A percentile compares a stretch with the other conserved stretches of the same genome.
These are phyloP conservation scores for Aspergillus sp. DNA, from an alignment of 2,329 filamentous ascomycete species.

Conservation along the genomic window DNA sequence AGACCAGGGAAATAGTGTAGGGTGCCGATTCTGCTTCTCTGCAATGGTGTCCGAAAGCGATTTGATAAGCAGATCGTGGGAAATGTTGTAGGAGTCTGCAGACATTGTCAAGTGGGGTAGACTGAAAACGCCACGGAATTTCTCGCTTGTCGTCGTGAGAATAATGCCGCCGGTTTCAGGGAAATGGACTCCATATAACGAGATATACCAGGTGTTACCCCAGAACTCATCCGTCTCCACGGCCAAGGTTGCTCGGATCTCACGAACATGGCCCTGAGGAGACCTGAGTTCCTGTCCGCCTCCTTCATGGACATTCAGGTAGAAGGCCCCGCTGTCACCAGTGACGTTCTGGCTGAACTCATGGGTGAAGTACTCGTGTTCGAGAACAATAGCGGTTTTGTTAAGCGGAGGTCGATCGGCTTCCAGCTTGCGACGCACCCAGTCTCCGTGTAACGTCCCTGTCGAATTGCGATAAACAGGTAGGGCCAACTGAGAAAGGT, in stretches of 20 bases:
- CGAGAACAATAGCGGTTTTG: conserved; percentile 63
- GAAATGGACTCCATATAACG: conserved; percentile 83
- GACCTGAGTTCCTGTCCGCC: conserved; percentile 38
- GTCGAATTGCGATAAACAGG: conserved; percentile 77
- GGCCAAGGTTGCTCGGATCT: conserved; percentile 68
- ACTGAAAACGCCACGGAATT: conserved; percentile 87
- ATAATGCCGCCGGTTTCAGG: conserved; percentile 75
- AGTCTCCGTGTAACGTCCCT: conserved; percentile 73
- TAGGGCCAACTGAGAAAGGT: conserved; percentile 43
- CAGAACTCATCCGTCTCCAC: conserved; percentile 70
- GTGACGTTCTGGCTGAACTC: conserved; percentile 82
- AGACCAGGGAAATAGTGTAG: conserved; percentile 70
- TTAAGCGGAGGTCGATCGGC: conserved; percentile 57
- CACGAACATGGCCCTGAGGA: conserved; percentile 59
- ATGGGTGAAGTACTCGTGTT: conserved; percentile 64
- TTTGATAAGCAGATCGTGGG: conserved; percentile 66
- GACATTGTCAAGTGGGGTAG: conserved; percentile 78
- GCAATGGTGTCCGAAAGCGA: conserved; percentile 67
- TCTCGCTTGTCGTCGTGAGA: conserved; percentile 87
- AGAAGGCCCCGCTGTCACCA: conserved; percentile 66
- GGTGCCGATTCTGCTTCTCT: conserved; percentile 59
- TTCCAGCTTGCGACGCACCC: conserved; percentile 62
- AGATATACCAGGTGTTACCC: conserved; percentile 76
- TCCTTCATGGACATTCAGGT: conserved; percentile 64
- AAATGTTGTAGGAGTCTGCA: conserved; percentile 55